Evolutionary conservation across 495 filamentous ascomycete genomes (phyloP).

Genomic region (Lineolata rhizophorae): DNA sequence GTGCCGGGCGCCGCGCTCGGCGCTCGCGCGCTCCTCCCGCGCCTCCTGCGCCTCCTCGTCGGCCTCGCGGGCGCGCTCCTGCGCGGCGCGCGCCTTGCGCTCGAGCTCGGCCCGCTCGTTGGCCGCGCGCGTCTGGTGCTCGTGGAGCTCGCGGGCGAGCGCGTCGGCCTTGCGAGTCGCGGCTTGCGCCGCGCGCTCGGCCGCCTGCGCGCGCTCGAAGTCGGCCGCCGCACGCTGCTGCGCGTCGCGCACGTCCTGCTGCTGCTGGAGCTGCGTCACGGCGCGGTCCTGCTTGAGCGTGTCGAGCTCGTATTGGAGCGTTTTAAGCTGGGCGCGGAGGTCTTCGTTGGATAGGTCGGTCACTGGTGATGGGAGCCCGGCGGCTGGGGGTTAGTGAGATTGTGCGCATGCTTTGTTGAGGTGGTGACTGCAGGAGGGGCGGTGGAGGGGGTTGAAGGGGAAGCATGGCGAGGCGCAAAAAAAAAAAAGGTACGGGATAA

Average conservation of each 20-base stretch:
- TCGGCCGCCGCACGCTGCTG: constrained; percentile 61
- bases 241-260: constrained; percentile 60
- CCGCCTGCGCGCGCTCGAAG: constrained; percentile 55
- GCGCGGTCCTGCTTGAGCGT: constrained; percentile 71
- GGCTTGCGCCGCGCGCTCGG: constrained; percentile 45
- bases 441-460: too few species aligned
- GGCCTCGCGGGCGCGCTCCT: constrained; percentile 47
- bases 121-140: constrained; percentile 38
- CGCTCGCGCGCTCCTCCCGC: constrained; percentile 43
- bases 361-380: constrained; percentile 15
- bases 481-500: too few species aligned
- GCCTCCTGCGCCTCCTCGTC: constrained; percentile 65
- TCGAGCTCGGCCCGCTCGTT: constrained; percentile 52
- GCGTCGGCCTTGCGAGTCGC: constrained; percentile 49
- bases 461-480: too few species aligned
- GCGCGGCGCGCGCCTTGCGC: constrained; percentile 40
- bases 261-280: constrained; percentile 46
- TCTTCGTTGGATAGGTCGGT: constrained; percentile 33
- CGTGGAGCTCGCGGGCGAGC: constrained; percentile 47
- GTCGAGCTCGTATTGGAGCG: constrained; percentile 48
- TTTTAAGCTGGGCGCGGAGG: constrained; percentile 43
- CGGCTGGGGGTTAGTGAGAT: neutral
- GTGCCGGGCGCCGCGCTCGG: constrained; percentile 47
- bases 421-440: too few species aligned
- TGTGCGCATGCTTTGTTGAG: too few species aligned